These are phyloP conservation scores for Tetragonia tetragonoides DNA, from an alignment of 148 eudicot species.

Conservation along the genomic window DNA sequence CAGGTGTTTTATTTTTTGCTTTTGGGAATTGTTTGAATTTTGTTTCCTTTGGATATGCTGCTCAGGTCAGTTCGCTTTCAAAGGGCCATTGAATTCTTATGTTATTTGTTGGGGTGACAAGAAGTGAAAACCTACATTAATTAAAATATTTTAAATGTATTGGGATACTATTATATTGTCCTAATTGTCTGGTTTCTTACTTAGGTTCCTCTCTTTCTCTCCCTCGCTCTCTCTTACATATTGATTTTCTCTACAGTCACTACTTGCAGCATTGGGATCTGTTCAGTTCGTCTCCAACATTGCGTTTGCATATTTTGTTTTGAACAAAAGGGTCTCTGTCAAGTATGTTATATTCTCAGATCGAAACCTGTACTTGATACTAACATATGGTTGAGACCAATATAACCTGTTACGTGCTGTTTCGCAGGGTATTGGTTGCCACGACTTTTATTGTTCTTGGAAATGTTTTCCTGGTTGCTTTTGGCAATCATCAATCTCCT, in stretches of 20 bases:
- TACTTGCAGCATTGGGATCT: slow-evolving; percentile 97
- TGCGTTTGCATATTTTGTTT: slow-evolving; percentile 78
- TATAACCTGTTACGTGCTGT: slow-evolving; percentile 13
- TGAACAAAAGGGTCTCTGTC: slow-evolving; percentile 73
- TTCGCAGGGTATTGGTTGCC: slow-evolving; percentile 74
- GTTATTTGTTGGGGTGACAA: neutral
- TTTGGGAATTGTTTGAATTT: slow-evolving; percentile 95
- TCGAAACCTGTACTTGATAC: slow-evolving; percentile 3
- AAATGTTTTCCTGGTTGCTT: slow-evolving; percentile 90
- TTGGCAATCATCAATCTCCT: slow-evolving; percentile 98
- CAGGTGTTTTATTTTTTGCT: slow-evolving; percentile 84
- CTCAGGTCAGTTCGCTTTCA: slow-evolving; percentile 63
- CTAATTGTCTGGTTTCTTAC: neutral
- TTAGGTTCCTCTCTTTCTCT: slow-evolving; percentile 2
- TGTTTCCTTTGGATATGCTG: slow-evolving; percentile 97
- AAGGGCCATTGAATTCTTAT: neutral
- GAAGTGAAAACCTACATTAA: neutral
- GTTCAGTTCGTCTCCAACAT: slow-evolving; percentile 94
- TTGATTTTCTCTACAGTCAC: slow-evolving; percentile 59
- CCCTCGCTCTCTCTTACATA: neutral
- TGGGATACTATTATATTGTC: neutral
- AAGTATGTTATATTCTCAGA: slow-evolving; percentile 56
- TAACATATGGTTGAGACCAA: neutral
- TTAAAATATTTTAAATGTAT: neutral
- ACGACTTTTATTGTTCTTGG: slow-evolving; percentile 91